These are phyloP conservation scores for Globisporangium megalacanthum DNA, from an alignment of 352 stramenopile species.

Conservation along the genomic window DNA sequence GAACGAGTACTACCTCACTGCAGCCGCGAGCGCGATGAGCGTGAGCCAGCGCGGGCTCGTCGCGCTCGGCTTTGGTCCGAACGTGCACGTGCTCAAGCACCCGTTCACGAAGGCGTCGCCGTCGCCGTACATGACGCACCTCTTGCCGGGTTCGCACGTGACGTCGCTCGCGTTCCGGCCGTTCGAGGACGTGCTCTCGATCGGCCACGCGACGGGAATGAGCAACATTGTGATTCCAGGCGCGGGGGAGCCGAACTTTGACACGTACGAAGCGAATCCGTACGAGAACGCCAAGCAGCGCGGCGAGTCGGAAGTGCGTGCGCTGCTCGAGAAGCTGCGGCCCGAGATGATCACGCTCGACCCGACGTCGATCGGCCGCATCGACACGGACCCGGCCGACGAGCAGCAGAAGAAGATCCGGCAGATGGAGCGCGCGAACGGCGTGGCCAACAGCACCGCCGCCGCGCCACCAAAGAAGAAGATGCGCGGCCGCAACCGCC, in stretches of 20 bases:
- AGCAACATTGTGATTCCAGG: slow-evolving; percentile 93
- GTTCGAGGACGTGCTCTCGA: slow-evolving; percentile 96
- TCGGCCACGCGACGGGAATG: slow-evolving; percentile 89
- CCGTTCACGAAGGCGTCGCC: slow-evolving; percentile 73
- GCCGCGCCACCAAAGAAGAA: slow-evolving; percentile 92
- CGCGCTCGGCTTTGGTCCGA: slow-evolving; percentile 89
- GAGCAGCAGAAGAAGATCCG: slow-evolving; percentile 82
- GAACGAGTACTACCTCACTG: slow-evolving; percentile 91
- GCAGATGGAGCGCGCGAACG: slow-evolving; percentile 72
- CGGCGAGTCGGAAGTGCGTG: slow-evolving; percentile 94
- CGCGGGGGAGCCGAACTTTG: slow-evolving; percentile 96
- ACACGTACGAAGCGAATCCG: slow-evolving; percentile 98
- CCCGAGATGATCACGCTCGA: slow-evolving; percentile 98
- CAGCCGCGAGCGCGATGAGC: slow-evolving; percentile 87
- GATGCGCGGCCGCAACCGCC: slow-evolving; percentile 96
- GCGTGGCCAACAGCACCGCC: slow-evolving; percentile 33
- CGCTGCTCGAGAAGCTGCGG: slow-evolving; percentile 96
- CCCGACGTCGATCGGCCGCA: slow-evolving; percentile 89
- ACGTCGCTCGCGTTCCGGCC: slow-evolving; percentile 94
- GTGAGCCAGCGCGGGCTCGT: slow-evolving; percentile 96
- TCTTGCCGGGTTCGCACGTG: slow-evolving; percentile 78
- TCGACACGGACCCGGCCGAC: slow-evolving; percentile 88
- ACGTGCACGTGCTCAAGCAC: slow-evolving; percentile 91
- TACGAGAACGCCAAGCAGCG: slow-evolving; percentile 96
- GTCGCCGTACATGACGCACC: slow-evolving; percentile 90